Percentiles rank a stretch among this genome's conserved stretches.
Evolutionary conservation across 305 asterid genomes (phyloP).

Genomic region (Fraxinus sp.): DNA sequence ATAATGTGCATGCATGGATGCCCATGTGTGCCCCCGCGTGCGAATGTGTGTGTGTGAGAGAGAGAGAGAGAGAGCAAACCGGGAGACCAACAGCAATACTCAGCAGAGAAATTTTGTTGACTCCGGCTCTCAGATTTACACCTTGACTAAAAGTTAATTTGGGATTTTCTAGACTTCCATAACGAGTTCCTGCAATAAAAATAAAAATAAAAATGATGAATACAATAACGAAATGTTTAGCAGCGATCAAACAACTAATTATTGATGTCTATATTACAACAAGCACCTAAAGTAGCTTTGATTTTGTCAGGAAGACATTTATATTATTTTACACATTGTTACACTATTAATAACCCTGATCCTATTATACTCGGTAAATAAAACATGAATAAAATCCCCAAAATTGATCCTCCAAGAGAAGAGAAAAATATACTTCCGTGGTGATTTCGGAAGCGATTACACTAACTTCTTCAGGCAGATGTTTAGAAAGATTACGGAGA

Average conservation of each 20-base stretch:
- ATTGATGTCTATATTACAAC: background rate
- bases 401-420: background rate
- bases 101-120: constrained; percentile 78
- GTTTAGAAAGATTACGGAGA: background rate
- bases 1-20: background rate
- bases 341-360: background rate
- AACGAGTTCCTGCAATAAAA: constrained; percentile 71
- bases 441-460: background rate
- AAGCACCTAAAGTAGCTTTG: background rate
- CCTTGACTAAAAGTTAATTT: constrained; percentile 71
- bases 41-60: background rate
- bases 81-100: constrained; percentile 99
- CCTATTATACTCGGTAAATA: background rate
- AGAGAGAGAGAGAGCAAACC: constrained; percentile 45
- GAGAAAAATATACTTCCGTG: background rate
- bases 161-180: constrained; percentile 86
- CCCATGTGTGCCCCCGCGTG: background rate
- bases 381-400: background rate
- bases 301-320: background rate
- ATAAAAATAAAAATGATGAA: background rate
- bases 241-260: background rate
- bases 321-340: background rate
- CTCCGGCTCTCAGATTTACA: constrained; percentile 78
- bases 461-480: background rate
- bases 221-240: background rate